Conservation (phyloP, 1,284 basidiomycete genomes). For the Cryptococcus amylolentus region DNA sequence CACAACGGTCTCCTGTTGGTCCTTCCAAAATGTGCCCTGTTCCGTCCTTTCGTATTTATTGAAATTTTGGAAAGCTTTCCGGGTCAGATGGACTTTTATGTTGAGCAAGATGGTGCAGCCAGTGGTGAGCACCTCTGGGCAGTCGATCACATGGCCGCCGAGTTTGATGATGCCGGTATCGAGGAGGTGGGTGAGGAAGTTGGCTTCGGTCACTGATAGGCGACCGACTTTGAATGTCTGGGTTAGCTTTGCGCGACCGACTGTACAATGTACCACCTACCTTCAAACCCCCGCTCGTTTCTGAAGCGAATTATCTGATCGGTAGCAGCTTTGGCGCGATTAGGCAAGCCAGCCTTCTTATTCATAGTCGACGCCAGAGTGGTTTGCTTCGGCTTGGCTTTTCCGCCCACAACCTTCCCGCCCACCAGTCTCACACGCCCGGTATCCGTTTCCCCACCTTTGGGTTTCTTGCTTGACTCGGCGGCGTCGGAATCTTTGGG, state of each 20-base stretch:
- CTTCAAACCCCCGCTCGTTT: constrained; percentile 44
- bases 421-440: constrained; percentile 42
- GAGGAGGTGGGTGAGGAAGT: constrained; percentile 45
- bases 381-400: constrained; percentile 31
- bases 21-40: constrained; percentile 44
- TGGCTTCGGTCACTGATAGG: constrained; percentile 43
- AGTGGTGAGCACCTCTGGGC: constrained; percentile 38
- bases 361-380: constrained; percentile 43
- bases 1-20: constrained; percentile 46
- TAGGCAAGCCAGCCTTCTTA: constrained; percentile 29
- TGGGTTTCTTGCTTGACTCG: constrained; percentile 2
- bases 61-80: constrained; percentile 39
- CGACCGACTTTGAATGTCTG: constrained; percentile 33
- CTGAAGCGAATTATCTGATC: constrained; percentile 48
- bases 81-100: constrained; percentile 44
- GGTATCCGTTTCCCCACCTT: constrained; percentile 25
- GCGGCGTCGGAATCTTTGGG: constrained; percentile 15
- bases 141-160: constrained; percentile 45
- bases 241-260: background rate
- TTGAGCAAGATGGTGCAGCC: constrained; percentile 47
- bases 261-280: constrained; percentile 13
- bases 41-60: constrained; percentile 31
- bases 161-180: constrained; percentile 46
- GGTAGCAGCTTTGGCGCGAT: constrained; percentile 36
- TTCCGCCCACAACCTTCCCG: constrained; percentile 39